These are phyloP conservation scores for Pleurotus tuoliensis DNA, from an alignment of 768 basidiomycete species.

Conservation along the genomic window DNA sequence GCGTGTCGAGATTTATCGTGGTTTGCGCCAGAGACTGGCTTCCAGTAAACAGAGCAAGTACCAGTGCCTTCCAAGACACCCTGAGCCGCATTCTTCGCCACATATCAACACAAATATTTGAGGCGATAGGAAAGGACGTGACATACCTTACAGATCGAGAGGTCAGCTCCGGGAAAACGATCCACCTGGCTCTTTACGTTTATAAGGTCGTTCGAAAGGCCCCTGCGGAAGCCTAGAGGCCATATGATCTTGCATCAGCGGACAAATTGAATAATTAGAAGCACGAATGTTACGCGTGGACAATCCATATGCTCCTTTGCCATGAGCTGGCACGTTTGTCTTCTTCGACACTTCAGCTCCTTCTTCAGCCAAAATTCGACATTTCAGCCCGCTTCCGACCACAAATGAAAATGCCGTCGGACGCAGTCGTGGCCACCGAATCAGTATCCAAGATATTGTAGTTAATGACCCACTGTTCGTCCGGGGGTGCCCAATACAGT, in stretches of 20 bases:
- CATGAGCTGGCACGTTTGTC: neutral
- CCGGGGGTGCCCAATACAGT: too few relatives aligned
- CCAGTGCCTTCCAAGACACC: neutral
- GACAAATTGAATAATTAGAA: neutral
- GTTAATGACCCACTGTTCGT: too few relatives aligned
- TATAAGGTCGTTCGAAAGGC: neutral
- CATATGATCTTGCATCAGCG: neutral
- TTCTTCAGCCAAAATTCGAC: neutral
- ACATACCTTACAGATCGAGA: neutral
- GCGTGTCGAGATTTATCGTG: slow-evolving; percentile 31
- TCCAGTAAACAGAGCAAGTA: neutral
- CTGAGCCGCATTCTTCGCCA: neutral
- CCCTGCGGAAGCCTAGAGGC: neutral
- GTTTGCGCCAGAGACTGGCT: neutral
- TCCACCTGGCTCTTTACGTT: neutral
- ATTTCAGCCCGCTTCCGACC: neutral
- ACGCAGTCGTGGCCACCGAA: too few relatives aligned
- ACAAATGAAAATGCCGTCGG: too few relatives aligned
- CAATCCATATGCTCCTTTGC: neutral
- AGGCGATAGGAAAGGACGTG: neutral
- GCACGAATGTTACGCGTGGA: neutral
- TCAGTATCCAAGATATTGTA: too few relatives aligned
- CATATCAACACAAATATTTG: neutral
- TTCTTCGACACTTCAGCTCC: neutral
- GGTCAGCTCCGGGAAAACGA: neutral